Evolutionary conservation across 1,284 basidiomycete genomes (phyloP).

Genomic region (Cutaneotrichosporon cavernicola): DNA sequence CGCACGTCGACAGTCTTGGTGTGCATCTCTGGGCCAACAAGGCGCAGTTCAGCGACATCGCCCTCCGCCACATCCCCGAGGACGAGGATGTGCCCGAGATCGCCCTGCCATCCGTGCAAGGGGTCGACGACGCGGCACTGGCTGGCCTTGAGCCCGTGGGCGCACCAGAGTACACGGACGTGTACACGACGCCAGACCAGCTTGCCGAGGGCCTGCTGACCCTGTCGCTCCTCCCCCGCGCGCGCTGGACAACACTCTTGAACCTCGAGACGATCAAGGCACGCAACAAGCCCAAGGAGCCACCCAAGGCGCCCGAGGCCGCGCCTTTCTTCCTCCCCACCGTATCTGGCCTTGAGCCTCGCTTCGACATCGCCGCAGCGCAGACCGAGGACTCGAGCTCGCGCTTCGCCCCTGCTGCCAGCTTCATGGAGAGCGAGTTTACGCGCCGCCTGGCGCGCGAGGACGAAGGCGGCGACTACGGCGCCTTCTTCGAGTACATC

Average conservation of each 20-base stretch:
- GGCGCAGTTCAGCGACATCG: constrained; percentile 84
- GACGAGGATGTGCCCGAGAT: constrained; percentile 72
- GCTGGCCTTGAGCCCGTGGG: constrained; percentile 64
- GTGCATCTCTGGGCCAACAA: constrained; percentile 97
- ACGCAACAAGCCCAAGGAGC: constrained; percentile 94
- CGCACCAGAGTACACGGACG: constrained; percentile 62
- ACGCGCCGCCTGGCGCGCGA: constrained; percentile 64
- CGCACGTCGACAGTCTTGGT: constrained; percentile 91
- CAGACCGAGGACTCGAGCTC: constrained; percentile 55
- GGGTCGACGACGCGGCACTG: constrained; percentile 66
- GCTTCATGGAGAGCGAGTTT: constrained; percentile 70
- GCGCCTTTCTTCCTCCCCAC: constrained; percentile 98
- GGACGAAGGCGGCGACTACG: constrained; percentile 65
- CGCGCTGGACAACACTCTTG: constrained; percentile 92
- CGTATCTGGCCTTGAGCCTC: constrained; percentile 74
- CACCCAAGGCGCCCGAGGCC: constrained; percentile 89
- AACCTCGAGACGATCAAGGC: constrained; percentile 96
- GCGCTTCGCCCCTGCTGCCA: constrained; percentile 60
- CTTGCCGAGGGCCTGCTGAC: constrained; percentile 84
- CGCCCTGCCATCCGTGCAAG: constrained; percentile 78
- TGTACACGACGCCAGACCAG: constrained; percentile 80
- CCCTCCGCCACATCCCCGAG: constrained; percentile 69
- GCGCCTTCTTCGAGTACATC: constrained; percentile 77
- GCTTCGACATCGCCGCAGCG: constrained; percentile 63
- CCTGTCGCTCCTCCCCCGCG: constrained; percentile 83